Evolutionary conservation across 495 filamentous ascomycete species (phyloP), one percentile per base, ranked within the genome.

Genomic region (Talaromyces proteolyticus): DNA sequence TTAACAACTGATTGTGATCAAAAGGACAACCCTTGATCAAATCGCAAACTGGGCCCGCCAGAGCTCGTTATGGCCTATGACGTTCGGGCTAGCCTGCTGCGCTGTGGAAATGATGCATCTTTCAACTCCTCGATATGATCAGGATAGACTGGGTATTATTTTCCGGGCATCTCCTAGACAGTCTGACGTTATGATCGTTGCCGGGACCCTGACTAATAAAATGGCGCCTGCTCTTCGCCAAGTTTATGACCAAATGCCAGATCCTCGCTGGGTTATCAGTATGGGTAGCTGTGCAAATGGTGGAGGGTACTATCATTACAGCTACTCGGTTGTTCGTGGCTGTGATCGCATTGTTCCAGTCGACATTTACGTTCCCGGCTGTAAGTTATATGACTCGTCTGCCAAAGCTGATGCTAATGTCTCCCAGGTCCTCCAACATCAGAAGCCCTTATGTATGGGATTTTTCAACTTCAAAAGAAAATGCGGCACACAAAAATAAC

Each of bases 61-160:
- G 68, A 81, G 82, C 50, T 96, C 91, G 16, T 74, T 96, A 47
- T 96, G 91, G 91, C 91, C 91, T 61, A 94, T 96, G 89, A 96
- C 91, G 19, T 96, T 96, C 73, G 91, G 91, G 42, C 87, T 96
- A 42, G 91, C 91, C 48, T 96, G 91, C 79, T 96, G 91, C 70
- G 91, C 91, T 67, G 75, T 96, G 54, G 91, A 96, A 67, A 96
- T 96, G 91, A 96, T 96, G 91, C 91, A 96, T 67, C 77, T 96
- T 18, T 95, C 91, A 25, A 91, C 91, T 24, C 91, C 91, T 26
- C 89, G 91, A 50, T 96, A 96, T 74, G 91, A 96, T 64, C 91
- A 96, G 61, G 91, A 96, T 78, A 79, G 91, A 5, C 78, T 96
- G 34, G 91, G 91, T 59, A 96, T 96, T 66, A 96, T 96, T 65